Conservation (phyloP, 2,329 filamentous ascomycete species). For the Alternaria arborescens region DNA sequence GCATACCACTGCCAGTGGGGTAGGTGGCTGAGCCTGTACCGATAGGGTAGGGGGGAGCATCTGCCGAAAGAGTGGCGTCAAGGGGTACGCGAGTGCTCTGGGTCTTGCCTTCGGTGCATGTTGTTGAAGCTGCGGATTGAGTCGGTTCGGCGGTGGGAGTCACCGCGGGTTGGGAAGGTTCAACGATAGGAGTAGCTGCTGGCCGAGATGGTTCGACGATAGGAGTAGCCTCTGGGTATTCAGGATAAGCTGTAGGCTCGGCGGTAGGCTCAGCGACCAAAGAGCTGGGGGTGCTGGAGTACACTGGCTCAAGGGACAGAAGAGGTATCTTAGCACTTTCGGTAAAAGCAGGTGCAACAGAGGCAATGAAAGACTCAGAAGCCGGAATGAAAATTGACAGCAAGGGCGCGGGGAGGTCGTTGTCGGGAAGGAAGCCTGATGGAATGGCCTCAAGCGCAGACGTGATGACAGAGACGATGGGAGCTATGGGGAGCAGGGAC, state of each 20-base stretch:
- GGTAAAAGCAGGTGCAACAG: conserved; percentile 30
- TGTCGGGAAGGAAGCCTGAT: conserved; percentile 14
- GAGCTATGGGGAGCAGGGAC: conserved; percentile 8
- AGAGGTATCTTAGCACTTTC: conserved; percentile 5
- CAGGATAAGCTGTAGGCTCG: conserved; percentile 11
- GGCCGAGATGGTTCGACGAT: not conserved
- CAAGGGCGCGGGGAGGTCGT: conserved; percentile 25
- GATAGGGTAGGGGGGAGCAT: not conserved
- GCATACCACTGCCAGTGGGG: conserved; percentile 15
- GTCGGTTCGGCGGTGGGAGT: no score
- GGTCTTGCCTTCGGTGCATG: not conserved
- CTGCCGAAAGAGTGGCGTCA: conserved; percentile 8
- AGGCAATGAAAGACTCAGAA: conserved; percentile 25
- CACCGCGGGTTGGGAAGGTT: not conserved
- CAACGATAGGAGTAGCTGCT: no score
- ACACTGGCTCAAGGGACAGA: conserved; percentile 21
- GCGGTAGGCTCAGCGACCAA: conserved; percentile 15
- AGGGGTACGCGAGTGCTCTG: conserved; percentile 5
- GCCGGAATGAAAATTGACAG: conserved; percentile 23
- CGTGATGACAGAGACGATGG: conserved; percentile 27
- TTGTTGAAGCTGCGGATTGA: not conserved
- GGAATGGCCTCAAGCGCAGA: conserved; percentile 6
- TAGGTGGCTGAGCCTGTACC: conserved; percentile 9
- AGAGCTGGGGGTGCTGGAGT: conserved; percentile 25
- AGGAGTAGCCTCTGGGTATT: conserved; percentile 9